Evolutionary conservation across 805 yeast species (phyloP), one percentile per base, ranked within the genome.

Genomic region (Zygosaccharomyces siamensis): DNA sequence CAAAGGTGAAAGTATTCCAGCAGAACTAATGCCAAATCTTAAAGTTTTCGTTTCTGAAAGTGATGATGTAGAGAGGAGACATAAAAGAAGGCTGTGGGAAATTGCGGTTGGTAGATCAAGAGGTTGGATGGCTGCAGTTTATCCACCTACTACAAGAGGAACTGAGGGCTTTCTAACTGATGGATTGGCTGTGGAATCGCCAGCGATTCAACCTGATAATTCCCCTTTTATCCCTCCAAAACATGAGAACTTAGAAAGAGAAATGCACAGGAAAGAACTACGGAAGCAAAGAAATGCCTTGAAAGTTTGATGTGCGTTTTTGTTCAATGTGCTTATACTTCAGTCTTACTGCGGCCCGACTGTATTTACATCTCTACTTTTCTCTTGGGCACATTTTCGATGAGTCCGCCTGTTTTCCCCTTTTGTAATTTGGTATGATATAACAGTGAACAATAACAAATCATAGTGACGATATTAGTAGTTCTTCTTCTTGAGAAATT

Each of bases 21-120:
- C 50, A 4, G 61, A 55, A 26, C 33, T 46, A 21, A 53, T 52
- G 32, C 55, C 59, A 12, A 60, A 63, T 38, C 68, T 50, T 67
- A 69, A 66, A 46, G 64, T 66, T 39, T 72, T 71, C 57, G 54
- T 43, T 21, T 69, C 73, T 46, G 50, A 75, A 52, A 74, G 84
- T 50, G 72, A 74, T 2, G 84, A 79, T 56, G 72, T 71, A 7
- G 81, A 77, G 45, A 71, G 78, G 62, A 77, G 96, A 60, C 74
- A 81, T 49, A 75, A 71, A 56, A 86, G 92, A 86, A 72, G 71
- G 44, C 71, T 83, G 55, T 90, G 98, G 98, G 87, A 86, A 62
- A 76, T 79, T 39, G 98, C 96, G 2, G 80, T 90, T 18, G 82
- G 79, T 59, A 77, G 95, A 60, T 84, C 95, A 27, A 77, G 71